Percentiles rank a stretch among this genome's conserved stretches.
Evolutionary conservation across 495 filamentous ascomycete species (phyloP).

Genomic region (Trichocladium antarcticum): DNA sequence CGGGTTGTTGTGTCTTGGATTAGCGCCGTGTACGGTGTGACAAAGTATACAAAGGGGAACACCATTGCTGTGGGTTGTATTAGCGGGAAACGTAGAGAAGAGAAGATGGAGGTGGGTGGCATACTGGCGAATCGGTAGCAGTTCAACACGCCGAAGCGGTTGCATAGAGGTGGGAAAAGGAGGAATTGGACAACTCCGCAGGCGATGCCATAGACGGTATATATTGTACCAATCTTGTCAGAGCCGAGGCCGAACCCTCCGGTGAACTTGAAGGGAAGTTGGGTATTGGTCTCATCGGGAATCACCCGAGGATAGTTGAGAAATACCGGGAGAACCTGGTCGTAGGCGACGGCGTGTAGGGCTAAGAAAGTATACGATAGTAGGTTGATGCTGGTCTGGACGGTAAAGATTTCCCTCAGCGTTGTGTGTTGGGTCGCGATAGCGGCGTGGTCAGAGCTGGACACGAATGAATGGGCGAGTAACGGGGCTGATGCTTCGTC

Average conservation of each 20-base stretch:
- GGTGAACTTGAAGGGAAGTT: conserved; percentile 64
- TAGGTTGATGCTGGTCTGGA: conserved; percentile 66
- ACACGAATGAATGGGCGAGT: conserved; percentile 26
- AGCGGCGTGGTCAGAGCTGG: conserved; percentile 8
- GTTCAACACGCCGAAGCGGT: conserved; percentile 56
- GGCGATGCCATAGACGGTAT: conserved; percentile 59
- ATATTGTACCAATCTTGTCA: conserved; percentile 62
- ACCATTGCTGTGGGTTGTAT: conserved; percentile 24
- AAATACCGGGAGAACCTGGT: conserved; percentile 73
- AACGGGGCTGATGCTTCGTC: conserved; percentile 35
- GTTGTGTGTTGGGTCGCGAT: conserved; percentile 29
- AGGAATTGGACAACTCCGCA: conserved; percentile 71
- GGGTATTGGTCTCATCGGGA: conserved; percentile 43
- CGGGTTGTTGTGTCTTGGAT: conserved; percentile 34
- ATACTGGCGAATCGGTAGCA: conserved; percentile 50
- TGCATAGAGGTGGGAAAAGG: conserved; percentile 59
- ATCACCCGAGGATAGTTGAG: conserved; percentile 54
- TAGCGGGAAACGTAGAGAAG: too few relatives aligned
- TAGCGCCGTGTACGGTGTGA: conserved; percentile 62
- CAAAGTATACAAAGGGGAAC: conserved; percentile 63
- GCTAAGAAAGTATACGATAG: conserved; percentile 64
- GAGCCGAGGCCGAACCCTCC: conserved; percentile 67
- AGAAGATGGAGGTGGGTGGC: not conserved
- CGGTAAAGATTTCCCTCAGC: conserved; percentile 58
- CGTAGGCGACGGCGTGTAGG: conserved; percentile 64